Evolutionary conservation across 805 yeast species (phyloP), one percentile per base, ranked within the genome.

Genomic region (Ogataea philodendri): DNA sequence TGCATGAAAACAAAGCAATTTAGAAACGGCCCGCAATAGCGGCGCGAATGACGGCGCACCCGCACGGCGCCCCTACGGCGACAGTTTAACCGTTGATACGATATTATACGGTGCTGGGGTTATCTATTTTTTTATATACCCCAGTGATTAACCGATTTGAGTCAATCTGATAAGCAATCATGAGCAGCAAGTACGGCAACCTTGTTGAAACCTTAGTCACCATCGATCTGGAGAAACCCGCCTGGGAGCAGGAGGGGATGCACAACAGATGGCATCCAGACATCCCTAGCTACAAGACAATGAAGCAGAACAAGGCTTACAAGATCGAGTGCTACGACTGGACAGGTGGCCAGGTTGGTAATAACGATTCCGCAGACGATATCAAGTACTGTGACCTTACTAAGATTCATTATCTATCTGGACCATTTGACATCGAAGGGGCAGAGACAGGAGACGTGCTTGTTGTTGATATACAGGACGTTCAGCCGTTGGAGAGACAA

Each of bases 201-300:
- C 52, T 61, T 22, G 53, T 65, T 40, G 57, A 65, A 43, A 64
- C 66, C 24, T 60, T 63, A 15, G 62, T 67, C 27, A 57, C 60
- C 38, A 67, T 69, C 27, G 72, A 67, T 44, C 57, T 72, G 17
- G 53, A 55, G 30, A 66, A 52, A 37, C 72, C 74, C 1, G 75
- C 73, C 10, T 60, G 62, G 48, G 67, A 61, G 31, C 76, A 72
- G 49, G 62, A 63, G 17, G 70, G 69, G 15, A 48, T 69, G 28
- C 77, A 71, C 55, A 71, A 71, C 51, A 57, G 77, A 48, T 71
- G 77, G 76, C 76, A 71, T 47, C 76, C 76, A 7, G 74, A 70
- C 33, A 56, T 71, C 21, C 77, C 77, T 27, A 51, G 55, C 36
- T 52, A 64, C 21, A 64, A 52, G 24, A 58, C 60, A 8, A 63